Percentiles rank a stretch among this genome's conserved stretches.
These are phyloP conservation scores for Colletotrichum theobromicola DNA, from an alignment of 2,329 filamentous ascomycete genomes.

Conservation along the genomic window DNA sequence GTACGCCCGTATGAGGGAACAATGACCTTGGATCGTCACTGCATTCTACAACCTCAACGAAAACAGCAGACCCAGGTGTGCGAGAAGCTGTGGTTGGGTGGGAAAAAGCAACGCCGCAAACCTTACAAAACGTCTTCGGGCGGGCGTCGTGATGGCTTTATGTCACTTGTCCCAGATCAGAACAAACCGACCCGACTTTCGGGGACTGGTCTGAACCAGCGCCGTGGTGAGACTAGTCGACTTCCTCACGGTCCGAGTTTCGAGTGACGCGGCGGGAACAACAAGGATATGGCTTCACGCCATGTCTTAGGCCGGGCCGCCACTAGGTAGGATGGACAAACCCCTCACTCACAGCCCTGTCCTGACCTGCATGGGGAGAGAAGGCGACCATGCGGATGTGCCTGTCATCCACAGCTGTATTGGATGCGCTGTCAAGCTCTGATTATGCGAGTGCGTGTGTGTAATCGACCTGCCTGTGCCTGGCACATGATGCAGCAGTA, in stretches of 20 bases:
- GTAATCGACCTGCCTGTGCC: neutral
- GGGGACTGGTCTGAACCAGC: neutral
- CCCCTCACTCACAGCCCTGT: neutral
- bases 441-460: neutral
- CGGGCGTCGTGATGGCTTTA: slow-evolving; percentile 16
- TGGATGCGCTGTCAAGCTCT: neutral
- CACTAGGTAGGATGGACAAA: neutral
- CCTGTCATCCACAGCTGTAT: neutral
- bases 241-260: slow-evolving; percentile 4
- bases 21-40: slow-evolving; percentile 2
- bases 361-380: neutral
- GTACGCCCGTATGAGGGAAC: slow-evolving; percentile 9
- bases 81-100: neutral
- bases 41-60: neutral
- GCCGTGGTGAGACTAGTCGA: neutral
- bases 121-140: slow-evolving; percentile 6
- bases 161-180: slow-evolving; percentile 10
- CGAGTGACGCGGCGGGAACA: neutral
- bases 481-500: neutral
- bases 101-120: slow-evolving; percentile 3
- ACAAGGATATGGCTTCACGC: slow-evolving; percentile 10
- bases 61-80: neutral
- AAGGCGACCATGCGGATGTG: neutral
- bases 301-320: slow-evolving; percentile 22
- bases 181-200: neutral